Conservation (phyloP, 2,329 filamentous ascomycete species). For the Alternaria hordeiaustralica region DNA sequence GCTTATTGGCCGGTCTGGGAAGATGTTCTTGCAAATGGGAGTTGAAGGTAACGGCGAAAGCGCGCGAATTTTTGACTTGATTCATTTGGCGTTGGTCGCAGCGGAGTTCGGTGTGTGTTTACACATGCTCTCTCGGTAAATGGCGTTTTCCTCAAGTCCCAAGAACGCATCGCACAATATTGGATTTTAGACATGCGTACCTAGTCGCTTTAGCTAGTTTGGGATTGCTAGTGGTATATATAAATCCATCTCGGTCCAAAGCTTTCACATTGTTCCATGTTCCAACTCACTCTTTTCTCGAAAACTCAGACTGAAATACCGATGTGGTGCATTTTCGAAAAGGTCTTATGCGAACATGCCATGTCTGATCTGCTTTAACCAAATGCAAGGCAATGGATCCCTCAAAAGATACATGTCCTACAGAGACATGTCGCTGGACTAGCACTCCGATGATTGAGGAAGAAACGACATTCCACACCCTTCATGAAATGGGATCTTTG, state of each 20-base stretch:
- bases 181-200: not conserved
- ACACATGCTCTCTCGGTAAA: not conserved
- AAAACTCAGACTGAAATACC: no score
- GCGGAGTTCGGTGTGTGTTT: not conserved
- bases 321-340: not conserved
- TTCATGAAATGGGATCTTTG: not conserved
- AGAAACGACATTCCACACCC: not conserved
- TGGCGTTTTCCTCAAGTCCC: not conserved
- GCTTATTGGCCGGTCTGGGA: slow-evolving; percentile 29
- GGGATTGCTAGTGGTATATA: not conserved
- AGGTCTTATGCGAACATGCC: not conserved
- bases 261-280: not conserved
- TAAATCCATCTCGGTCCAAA: not conserved
- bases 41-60: not conserved
- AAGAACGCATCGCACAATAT: fast-evolving
- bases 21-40: not conserved
- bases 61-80: not conserved
- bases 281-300: not conserved
- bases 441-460: not conserved
- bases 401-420: not conserved
- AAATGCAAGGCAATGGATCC: not conserved
- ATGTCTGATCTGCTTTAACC: not conserved
- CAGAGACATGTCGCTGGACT: not conserved
- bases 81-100: not conserved
- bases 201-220: not conserved